Conservation (phyloP, 2,329 filamentous ascomycete genomes). For the Colletotrichum theobromicola region DNA sequence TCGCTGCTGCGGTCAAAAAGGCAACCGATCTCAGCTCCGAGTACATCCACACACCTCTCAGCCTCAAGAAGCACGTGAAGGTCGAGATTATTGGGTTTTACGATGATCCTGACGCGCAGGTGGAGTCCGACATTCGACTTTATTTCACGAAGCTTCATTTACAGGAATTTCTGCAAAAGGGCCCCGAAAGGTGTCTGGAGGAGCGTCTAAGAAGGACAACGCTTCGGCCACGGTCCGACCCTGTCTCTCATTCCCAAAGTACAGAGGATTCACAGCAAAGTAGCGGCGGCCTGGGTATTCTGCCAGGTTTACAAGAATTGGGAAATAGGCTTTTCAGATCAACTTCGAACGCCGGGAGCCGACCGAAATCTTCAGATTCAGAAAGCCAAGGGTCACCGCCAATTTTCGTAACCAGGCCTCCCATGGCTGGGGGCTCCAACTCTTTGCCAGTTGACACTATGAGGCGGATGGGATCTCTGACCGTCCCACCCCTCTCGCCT, state of each 20-base stretch:
- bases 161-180: slow-evolving; percentile 58
- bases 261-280: background rate
- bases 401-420: slow-evolving; percentile 40
- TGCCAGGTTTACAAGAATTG: background rate
- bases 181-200: slow-evolving; percentile 58
- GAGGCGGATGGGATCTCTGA: slow-evolving; percentile 31
- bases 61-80: slow-evolving; percentile 57
- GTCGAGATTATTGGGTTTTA: slow-evolving; percentile 67
- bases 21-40: slow-evolving; percentile 39
- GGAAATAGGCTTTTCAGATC: background rate
- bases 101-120: slow-evolving; percentile 50
- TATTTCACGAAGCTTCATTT: slow-evolving; percentile 58
- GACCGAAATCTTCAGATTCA: slow-evolving; percentile 11
- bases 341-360: slow-evolving; percentile 3
- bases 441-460: background rate
- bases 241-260: background rate
- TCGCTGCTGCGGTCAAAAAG: slow-evolving; percentile 40
- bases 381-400: slow-evolving; percentile 32
- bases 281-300: background rate
- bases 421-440: slow-evolving; percentile 22
- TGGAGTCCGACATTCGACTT: slow-evolving; percentile 47
- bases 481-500: slow-evolving; percentile 33
- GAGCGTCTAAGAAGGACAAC: slow-evolving; percentile 50
- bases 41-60: slow-evolving; percentile 47
- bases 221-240: background rate